Conservation (phyloP, 2,329 filamentous ascomycete genomes). For the Colletotrichum sp. region DNA sequence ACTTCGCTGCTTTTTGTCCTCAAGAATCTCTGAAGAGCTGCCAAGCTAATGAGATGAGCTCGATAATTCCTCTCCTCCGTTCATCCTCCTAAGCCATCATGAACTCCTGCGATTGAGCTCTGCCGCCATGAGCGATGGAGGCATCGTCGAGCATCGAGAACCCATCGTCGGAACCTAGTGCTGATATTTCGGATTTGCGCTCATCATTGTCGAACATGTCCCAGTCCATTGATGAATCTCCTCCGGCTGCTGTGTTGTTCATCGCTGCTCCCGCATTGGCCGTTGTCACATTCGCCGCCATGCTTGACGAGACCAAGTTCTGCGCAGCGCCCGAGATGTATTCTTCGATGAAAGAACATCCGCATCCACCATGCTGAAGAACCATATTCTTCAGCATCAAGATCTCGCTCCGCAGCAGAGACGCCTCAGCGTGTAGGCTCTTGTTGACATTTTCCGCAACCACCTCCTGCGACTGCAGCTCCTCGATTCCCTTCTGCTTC, state of each 20-base stretch:
- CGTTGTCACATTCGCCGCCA: background rate
- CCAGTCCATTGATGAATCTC: background rate
- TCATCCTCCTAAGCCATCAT: background rate
- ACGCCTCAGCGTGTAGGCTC: constrained; percentile 5
- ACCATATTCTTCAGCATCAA: constrained; percentile 22
- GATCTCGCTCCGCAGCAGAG: constrained; percentile 12
- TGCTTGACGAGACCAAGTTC: constrained; percentile 5
- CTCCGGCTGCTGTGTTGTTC: background rate
- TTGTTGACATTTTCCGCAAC: constrained; percentile 23
- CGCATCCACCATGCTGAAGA: constrained; percentile 17
- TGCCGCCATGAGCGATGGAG: background rate
- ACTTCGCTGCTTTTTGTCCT: background rate
- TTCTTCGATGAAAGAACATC: constrained; percentile 16
- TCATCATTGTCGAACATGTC: background rate
- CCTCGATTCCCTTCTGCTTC: constrained; percentile 20
- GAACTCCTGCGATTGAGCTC: background rate
- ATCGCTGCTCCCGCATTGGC: background rate
- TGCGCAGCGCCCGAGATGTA: constrained; percentile 17
- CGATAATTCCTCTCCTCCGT: background rate
- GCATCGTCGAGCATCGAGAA: constrained; percentile 4
- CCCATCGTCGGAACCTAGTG: background rate
- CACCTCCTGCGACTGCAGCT: constrained; percentile 18
- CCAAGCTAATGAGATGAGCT: background rate
- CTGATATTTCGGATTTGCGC: background rate
- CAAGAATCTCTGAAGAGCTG: background rate